phyloP scores from a whole-genome alignment of 768 basidiomycete species.

The Leccinum incarnatum region DNA sequence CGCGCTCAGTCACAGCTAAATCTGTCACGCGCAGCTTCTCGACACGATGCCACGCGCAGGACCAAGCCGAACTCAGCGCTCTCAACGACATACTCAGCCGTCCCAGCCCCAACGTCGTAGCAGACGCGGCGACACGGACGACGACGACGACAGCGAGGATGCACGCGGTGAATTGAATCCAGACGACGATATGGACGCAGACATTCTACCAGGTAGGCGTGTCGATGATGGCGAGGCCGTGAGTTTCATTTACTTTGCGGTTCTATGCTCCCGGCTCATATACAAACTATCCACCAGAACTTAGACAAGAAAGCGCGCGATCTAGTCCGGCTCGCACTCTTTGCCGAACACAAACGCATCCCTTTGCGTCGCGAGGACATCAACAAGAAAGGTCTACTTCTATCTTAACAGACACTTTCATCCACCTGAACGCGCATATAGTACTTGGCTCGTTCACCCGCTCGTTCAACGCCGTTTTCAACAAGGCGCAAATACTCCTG shows the following conservation, averaged over 20 bases:
- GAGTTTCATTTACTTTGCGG: neutral
- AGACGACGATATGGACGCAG: slow-evolving; percentile 33
- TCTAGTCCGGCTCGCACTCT: slow-evolving; percentile 38
- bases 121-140: slow-evolving; percentile 25
- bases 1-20: no score
- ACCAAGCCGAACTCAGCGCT: slow-evolving; percentile 30
- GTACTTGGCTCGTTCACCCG: no score
- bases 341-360: slow-evolving; percentile 25
- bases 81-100: slow-evolving; percentile 31
- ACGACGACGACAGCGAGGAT: slow-evolving; percentile 36
- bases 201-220: slow-evolving; percentile 29
- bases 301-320: slow-evolving; percentile 35
- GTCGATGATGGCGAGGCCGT: slow-evolving; percentile 20
- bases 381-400: no score
- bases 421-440: no score
- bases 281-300: slow-evolving; percentile 43
- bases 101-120: slow-evolving; percentile 30
- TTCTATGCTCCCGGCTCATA: neutral
- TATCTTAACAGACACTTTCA: no score
- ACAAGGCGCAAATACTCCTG: no score
- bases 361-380: no score
- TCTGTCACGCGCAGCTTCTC: slow-evolving; percentile 14
- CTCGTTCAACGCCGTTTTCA: no score
- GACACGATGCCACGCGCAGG: no score
- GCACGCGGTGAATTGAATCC: slow-evolving; percentile 19